Evolutionary conservation across 2,329 filamentous ascomycete species (phyloP), one percentile per base, ranked within the genome.

Genomic region (Xylaria sp.): DNA sequence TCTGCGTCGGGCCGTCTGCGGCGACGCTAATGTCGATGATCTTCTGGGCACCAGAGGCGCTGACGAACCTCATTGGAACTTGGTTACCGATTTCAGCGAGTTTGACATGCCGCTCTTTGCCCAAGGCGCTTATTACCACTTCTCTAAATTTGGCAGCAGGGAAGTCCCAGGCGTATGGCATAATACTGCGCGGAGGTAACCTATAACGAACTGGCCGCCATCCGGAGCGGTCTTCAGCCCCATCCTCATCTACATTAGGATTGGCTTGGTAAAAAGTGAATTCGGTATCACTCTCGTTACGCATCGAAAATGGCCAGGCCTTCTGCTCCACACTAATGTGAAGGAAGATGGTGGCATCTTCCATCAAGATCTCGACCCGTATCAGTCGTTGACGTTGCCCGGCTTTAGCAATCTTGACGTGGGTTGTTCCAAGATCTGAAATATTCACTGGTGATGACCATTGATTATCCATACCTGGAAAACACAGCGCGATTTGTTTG

Each of bases 101-200:
- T 79, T 97, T 97, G 78, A 99, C 92, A 77, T 97, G 93, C 36
- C 96, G 87, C 78, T 97, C 94, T 76, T 91, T 93, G 69, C 90
- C 90, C 75, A 91, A 89, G 7, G 91, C 91, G 62, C 85, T 90
- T 77, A 99, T 89, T 59, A 98, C 89, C 46, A 99, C 88, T 78
- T 97, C 96, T 76, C 96, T 97, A 81, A 93, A 92, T 82, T 97
- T 97, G n/a, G 94, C 94, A 1, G 96, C 95, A 0, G 96, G 97
- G 81, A 97, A 99, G 78, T 99, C 97, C 96, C 96, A 99, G 1
- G 96, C 95, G 77, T 99, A 99, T 0, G 97, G 96, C 96, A 99
- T 99, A 80, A 99, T 97, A 80, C 95, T 98, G 68, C 96, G 88
- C 13, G 95, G 90, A 2, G 97, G 97, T 36, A 99, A 85, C 38